Evolutionary conservation across 306 rosid genomes (phyloP), one percentile per base, ranked within the genome.

Genomic region (Begonia fuchsioides): DNA sequence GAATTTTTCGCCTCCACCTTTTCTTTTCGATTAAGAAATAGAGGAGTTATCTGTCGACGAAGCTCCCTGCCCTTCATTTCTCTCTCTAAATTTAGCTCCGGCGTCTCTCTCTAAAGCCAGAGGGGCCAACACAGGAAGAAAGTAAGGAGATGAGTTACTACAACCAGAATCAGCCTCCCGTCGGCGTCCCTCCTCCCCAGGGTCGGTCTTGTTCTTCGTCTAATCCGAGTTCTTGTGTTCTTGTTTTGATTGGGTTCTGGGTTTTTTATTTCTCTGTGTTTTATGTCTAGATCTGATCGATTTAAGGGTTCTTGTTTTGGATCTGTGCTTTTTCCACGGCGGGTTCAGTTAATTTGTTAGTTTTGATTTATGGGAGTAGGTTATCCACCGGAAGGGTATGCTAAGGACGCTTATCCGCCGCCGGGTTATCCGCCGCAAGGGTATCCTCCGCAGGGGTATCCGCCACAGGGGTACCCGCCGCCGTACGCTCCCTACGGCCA

Each of bases 181-280:
- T 87, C 14, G 96, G 94, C 1, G 94, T 75, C 54, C 96, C 96
- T 45, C 96, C 96, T n/a, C 73, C 78, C 1, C 96, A 87, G 72
- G 96, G 96, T 86, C 17, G 3, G 9, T 13, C 17, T 5, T 0
- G 7, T 17, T 11, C 35, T 26, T 26, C 35, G 7, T 26, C 8
- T 26, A 26, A 26, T 26, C 7, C 7, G 35, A 26, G 35, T 26
- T 26, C 3, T 2, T 26, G 35, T 26, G 35, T 4, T 26, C 35
- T 26, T 4, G 5, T 2, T 26, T 26, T 26, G 35, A 26, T 26
- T 26, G 35, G 35, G 35, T 26, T 26, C 35, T 26, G 35, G 45
- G 45, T 11, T 3, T n/a, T 41, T 11, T 5, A 41, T 41, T 41
- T 10, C n/a, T 11, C 4, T 41, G 45, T 41, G 0, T 26, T 26